Conservation (phyloP, 495 filamentous ascomycete species). For the Parathielavia appendiculata region DNA sequence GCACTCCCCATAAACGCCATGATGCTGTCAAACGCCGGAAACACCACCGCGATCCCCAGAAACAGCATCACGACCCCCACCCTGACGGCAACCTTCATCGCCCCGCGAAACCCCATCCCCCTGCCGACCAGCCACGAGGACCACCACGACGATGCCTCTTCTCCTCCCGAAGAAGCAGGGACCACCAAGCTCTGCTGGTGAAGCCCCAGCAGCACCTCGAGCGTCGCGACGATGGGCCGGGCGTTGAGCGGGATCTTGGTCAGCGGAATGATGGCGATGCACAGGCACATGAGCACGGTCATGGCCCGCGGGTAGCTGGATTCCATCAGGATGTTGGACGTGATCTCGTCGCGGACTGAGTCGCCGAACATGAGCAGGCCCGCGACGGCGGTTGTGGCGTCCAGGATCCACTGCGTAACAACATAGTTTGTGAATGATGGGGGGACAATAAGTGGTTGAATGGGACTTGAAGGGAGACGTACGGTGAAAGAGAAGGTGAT, state of each 20-base stretch:
- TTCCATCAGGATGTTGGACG: slow-evolving; percentile 73
- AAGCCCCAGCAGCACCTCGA: slow-evolving; percentile 75
- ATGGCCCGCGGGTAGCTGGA: slow-evolving; percentile 69
- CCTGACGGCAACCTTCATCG: slow-evolving; percentile 57
- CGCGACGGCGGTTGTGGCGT: slow-evolving; percentile 71
- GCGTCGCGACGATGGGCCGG: slow-evolving; percentile 77
- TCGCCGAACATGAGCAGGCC: slow-evolving; percentile 95
- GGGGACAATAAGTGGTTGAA: not conserved
- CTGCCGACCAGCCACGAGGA: slow-evolving; percentile 41
- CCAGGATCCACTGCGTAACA: slow-evolving; percentile 73
- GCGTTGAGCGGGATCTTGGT: slow-evolving; percentile 93
- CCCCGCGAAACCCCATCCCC: slow-evolving; percentile 52
- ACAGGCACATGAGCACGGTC: slow-evolving; percentile 71
- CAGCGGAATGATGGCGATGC: slow-evolving; percentile 86
- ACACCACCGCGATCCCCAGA: slow-evolving; percentile 60
- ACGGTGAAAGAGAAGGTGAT: slow-evolving; percentile 89
- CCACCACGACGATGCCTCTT: too few relatives aligned
- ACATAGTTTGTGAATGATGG: not conserved
- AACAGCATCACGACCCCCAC: slow-evolving; percentile 43
- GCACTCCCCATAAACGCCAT: slow-evolving; percentile 90
- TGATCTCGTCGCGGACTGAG: slow-evolving; percentile 77
- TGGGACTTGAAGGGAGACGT: slow-evolving; percentile 27
- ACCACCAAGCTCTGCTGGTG: slow-evolving; percentile 45
- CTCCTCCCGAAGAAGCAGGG: slow-evolving; percentile 26
- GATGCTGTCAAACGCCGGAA: slow-evolving; percentile 86